These are phyloP conservation scores for Vitis labrusca DNA, from an alignment of 164 flowering plant genomes.

Conservation along the genomic window DNA sequence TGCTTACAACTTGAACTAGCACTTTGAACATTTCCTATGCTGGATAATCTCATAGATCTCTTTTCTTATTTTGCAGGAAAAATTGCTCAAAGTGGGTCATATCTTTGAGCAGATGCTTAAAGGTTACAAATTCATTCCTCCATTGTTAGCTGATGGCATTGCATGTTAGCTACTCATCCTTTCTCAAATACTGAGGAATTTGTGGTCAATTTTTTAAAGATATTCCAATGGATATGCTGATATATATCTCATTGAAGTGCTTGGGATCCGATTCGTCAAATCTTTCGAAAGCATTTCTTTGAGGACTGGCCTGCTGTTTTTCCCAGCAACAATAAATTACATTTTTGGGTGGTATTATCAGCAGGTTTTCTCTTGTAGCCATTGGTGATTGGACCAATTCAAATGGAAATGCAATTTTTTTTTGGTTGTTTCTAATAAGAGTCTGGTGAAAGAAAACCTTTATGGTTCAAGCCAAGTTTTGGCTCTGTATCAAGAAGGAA, in stretches of 20 bases:
- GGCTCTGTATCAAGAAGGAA: too few relatives aligned
- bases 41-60: background rate
- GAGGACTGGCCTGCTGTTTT: background rate
- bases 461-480: too few relatives aligned
- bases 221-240: background rate
- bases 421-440: too few relatives aligned
- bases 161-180: slow-evolving; percentile 18
- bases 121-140: slow-evolving; percentile 69
- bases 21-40: too few relatives aligned
- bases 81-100: slow-evolving; percentile 81
- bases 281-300: too few relatives aligned
- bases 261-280: too few relatives aligned
- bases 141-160: slow-evolving; percentile 42
- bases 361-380: too few relatives aligned
- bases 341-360: too few relatives aligned
- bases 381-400: too few relatives aligned
- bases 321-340: background rate
- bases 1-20: too few relatives aligned
- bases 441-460: too few relatives aligned
- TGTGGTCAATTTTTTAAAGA: background rate
- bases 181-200: background rate
- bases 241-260: background rate
- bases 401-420: too few relatives aligned
- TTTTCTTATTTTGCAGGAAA: slow-evolving; percentile 51
- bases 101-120: slow-evolving; percentile 92